phyloP scores from a whole-genome alignment of 371 early-diverging fungal genomes.

The Mucor sp. region DNA sequence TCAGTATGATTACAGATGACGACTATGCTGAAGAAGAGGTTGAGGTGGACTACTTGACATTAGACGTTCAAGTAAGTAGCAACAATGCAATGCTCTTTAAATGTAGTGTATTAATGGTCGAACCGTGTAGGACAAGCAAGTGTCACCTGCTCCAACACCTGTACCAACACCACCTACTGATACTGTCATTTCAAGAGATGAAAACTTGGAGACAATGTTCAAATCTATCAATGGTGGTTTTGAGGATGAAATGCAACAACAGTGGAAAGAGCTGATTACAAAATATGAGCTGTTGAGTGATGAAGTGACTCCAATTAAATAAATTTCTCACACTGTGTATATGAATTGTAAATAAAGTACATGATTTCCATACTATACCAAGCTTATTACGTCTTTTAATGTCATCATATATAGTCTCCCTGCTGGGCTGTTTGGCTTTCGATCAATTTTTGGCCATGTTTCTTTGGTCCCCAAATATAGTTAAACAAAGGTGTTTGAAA shows the following conservation, averaged over 20 bases:
- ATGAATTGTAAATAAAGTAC: not conserved
- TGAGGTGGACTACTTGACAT: conserved; percentile 11
- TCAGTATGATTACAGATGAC: conserved; percentile 20
- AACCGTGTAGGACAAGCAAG: not conserved
- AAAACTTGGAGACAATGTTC: conserved; percentile 6
- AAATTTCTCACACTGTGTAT: not conserved
- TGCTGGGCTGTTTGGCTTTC: too few relatives aligned
- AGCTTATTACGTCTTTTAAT: not conserved
- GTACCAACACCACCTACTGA: not conserved
- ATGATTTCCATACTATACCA: not conserved
- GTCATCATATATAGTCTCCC: not conserved
- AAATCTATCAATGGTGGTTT: conserved; percentile 10
- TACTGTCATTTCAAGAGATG: not conserved
- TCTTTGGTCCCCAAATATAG: too few relatives aligned
- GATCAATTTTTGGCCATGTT: too few relatives aligned
- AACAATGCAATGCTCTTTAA: not conserved
- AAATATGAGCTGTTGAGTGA: conserved; percentile 17
- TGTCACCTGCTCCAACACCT: not conserved
- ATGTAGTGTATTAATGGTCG: too few relatives aligned
- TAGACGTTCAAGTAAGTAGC: conserved; percentile 3
- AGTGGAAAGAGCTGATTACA: conserved; percentile 16
- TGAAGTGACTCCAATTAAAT: not conserved
- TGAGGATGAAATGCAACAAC: conserved; percentile 29
- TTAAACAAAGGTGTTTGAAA: too few relatives aligned
- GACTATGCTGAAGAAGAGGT: conserved; percentile 2